Percentiles rank a stretch among this genome's conserved stretches.
Evolutionary conservation across 192 early-diverging fungal genomes (phyloP).

Genomic region (Ambispora gerdemannii): DNA sequence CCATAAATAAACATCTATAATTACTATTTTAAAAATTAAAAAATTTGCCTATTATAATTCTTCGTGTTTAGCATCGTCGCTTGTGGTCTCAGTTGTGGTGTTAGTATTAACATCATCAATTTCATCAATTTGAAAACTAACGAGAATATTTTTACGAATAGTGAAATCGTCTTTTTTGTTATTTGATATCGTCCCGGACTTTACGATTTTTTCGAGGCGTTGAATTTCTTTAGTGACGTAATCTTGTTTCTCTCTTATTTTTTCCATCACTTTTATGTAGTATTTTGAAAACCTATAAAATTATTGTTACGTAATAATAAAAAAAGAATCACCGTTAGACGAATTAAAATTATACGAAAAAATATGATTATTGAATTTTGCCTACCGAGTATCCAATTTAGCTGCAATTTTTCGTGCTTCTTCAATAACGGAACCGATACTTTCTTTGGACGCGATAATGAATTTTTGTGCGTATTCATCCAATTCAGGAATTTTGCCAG

Average conservation of each 20-base stretch:
- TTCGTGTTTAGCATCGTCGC: too few relatives aligned
- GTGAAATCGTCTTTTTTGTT: constrained; percentile 82
- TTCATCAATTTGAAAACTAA: too few relatives aligned
- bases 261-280: constrained; percentile 92
- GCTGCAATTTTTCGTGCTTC: constrained; percentile 45
- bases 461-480: constrained; percentile 63
- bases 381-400: constrained; percentile 31
- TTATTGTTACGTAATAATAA: too few relatives aligned
- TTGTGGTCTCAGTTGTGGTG: too few relatives aligned
- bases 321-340: too few relatives aligned
- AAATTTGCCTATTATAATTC: too few relatives aligned
- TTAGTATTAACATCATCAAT: too few relatives aligned
- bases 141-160: constrained; percentile 84
- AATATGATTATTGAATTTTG: constrained; percentile 9
- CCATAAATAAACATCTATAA: too few relatives aligned
- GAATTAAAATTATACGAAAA: neutral
- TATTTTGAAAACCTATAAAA: constrained; percentile 58
- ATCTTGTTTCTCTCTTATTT: constrained; percentile 63
- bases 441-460: constrained; percentile 46
- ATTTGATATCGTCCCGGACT: constrained; percentile 59
- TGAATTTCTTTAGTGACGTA: constrained; percentile 78
- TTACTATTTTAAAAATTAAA: too few relatives aligned
- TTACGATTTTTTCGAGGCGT: constrained; percentile 77
- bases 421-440: constrained; percentile 47
- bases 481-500: constrained; percentile 59